Base-by-base conservation (phyloP, 1,284 basidiomycete species). In the Phellinidium pouzarii region DNA sequence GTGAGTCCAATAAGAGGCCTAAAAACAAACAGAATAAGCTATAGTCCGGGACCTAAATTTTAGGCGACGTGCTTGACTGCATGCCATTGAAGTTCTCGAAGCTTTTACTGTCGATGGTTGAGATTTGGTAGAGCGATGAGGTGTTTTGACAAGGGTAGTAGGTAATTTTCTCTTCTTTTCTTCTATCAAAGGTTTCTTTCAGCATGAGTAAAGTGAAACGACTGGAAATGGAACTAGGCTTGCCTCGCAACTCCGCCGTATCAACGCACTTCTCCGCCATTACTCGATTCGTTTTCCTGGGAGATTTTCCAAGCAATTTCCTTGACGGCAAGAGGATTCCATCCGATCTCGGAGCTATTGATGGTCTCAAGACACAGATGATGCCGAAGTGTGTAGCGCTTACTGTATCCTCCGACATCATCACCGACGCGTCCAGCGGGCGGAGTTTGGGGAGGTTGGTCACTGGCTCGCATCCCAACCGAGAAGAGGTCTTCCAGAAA, bases 211-310 rank as follows among this genome's bases (percentile, higher is more conserved):
- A 40, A 14, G 5, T n/a, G 19, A 22, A 12, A 17, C 9, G 22
- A 9, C 5, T 25, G 12, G 3, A 25, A 19, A 19, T 12, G 31
- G 9, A 23, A 26, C 11, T 3, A 11, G 17, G 23, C 50, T 45
- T 22, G 27, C 50, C 41, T 17, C 31, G 27, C 17, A 36, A 29
- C 27, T 52, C 37, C 11, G 12, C 31, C 23, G 51, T 52, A 14
- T 38, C 26, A 9, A 52, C 51, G 19, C 44, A 9, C 31, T 47
- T 52, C 23, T 52, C 51, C n/a, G 38, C 23, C 37, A 52, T 31
- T 27, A 52, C 27, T 12, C 51, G 31, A 19, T 41, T 19, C 8
- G 44, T 22, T 41, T 52, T 52, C 36, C 47, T 52, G n/a, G 44
- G 51, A 9, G 50, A 52, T 29, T 31, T 52, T n/a, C 36, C 27